These are phyloP conservation scores for Exophiala sp. DNA, from an alignment of 2,329 filamentous ascomycete species.

Conservation along the genomic window DNA sequence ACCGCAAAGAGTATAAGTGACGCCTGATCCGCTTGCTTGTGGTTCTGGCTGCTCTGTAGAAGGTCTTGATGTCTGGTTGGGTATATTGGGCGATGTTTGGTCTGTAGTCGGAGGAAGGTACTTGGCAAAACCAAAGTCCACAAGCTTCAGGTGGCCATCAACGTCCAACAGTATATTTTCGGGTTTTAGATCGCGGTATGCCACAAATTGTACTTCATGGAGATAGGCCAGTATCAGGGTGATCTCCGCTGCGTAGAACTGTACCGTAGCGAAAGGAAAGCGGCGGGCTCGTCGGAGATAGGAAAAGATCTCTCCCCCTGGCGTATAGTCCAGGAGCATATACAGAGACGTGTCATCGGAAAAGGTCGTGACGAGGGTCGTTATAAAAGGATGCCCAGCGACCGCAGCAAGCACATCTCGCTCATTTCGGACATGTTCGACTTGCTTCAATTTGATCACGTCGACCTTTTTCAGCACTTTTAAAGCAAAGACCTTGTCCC, in stretches of 20 bases:
- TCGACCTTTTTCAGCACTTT: slow-evolving; percentile 51
- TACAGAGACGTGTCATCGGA: slow-evolving; percentile 59
- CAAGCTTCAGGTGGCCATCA: slow-evolving; percentile 62
- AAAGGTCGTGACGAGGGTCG: slow-evolving; percentile 62
- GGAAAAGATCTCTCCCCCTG: slow-evolving; percentile 64
- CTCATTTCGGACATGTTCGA: slow-evolving; percentile 66
- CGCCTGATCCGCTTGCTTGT: slow-evolving; percentile 22
- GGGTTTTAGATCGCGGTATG: slow-evolving; percentile 64
- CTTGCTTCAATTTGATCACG: slow-evolving; percentile 61
- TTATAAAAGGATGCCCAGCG: slow-evolving; percentile 64
- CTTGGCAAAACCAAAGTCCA: slow-evolving; percentile 67
- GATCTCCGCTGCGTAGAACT: slow-evolving; percentile 66
- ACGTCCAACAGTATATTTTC: slow-evolving; percentile 67
- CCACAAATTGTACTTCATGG: slow-evolving; percentile 61
- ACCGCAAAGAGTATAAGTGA: slow-evolving; percentile 63
- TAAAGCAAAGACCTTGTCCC: slow-evolving; percentile 46
- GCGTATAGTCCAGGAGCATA: slow-evolving; percentile 62
- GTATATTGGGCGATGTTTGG: slow-evolving; percentile 7
- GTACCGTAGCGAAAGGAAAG: slow-evolving; percentile 58
- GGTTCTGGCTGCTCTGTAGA: slow-evolving; percentile 16
- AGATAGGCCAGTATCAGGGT: slow-evolving; percentile 63
- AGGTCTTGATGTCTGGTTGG: slow-evolving; percentile 6
- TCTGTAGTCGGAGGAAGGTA: slow-evolving; percentile 45
- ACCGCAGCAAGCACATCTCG: slow-evolving; percentile 61
- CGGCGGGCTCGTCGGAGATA: slow-evolving; percentile 60